Base-by-base conservation (phyloP, 2,329 filamentous ascomycete genomes). In the Sclerotinia glacialis region DNA sequence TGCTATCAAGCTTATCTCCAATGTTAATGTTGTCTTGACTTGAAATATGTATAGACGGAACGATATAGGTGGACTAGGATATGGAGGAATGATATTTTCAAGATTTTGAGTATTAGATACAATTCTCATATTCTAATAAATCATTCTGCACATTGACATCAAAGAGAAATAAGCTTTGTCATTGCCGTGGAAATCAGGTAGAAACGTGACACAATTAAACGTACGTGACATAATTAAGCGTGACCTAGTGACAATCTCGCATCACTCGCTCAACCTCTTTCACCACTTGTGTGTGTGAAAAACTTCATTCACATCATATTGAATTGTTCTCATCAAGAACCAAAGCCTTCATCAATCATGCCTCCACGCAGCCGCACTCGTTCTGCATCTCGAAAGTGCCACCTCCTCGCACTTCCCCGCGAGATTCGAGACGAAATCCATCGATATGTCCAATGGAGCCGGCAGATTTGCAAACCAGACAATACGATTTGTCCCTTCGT, bases 201-300 rank as follows among this genome's bases (percentile, higher is more conserved):
- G 26, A n/a, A n/a, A n/a, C n/a, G n/a, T n/a, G n/a, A n/a, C n/a
- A n/a, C n/a, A n/a, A 12, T 37, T 37, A 37, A 28, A 11, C n/a
- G n/a, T n/a, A 1, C 23, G 37, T 40, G 37, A 40, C 34, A 16
- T 40, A 9, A n/a, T n/a, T 28, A 59, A 59, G 46, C 40, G 55
- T 59, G 40, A 59, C 26, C 5, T n/a, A 42, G 55, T 23, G 55
- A 46, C 18, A 59, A 46, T 59, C 26, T 59, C 54, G 40, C 26
- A 4, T 42, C 18, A 16, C 26, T 46, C 12, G 23, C n/a, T 23
- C 14, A 5, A 52, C n/a, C 50, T 31, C 16, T 7, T 34, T 31
- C 23, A 18, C 21, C 2, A 40, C 11, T n/a, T 9, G 7, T 53
- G 12, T 31, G 34, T 53, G 8, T 11, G 3, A 12, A 31, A 8